phyloP scores from a whole-genome alignment of 805 yeast genomes.

The Schwanniomyces pseudopolymorphus region DNA sequence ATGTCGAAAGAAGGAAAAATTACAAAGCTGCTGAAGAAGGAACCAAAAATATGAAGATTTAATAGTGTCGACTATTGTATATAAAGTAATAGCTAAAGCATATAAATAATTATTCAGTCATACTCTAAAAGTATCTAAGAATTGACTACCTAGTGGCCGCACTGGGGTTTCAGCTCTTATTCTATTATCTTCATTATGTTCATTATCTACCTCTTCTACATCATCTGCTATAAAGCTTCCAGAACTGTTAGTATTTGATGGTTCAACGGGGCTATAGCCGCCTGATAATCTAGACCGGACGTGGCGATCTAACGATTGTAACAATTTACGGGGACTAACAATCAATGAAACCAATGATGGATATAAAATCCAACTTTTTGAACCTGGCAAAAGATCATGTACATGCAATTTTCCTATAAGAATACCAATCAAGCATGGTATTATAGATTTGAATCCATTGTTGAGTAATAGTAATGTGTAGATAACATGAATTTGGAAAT shows the following conservation, averaged over 20 bases:
- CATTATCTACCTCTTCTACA: constrained; percentile 23
- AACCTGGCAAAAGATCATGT: constrained; percentile 37
- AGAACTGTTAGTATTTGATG: constrained; percentile 1
- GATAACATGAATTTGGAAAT: constrained; percentile 39
- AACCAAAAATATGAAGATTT: constrained; percentile 24
- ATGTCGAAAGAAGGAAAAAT: constrained; percentile 69
- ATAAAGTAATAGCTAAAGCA: not conserved
- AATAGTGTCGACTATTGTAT: not conserved
- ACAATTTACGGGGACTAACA: constrained; percentile 23
- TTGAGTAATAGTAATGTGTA: constrained; percentile 36
- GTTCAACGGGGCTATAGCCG: constrained; percentile 7
- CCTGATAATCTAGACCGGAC: constrained; percentile 3
- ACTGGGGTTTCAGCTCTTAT: constrained; percentile 59
- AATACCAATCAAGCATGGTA: constrained; percentile 38
- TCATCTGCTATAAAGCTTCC: constrained; percentile 1
- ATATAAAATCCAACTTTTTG: constrained; percentile 35
- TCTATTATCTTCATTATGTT: constrained; percentile 22
- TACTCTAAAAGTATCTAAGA: constrained; percentile 58
- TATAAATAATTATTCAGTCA: constrained; percentile 12
- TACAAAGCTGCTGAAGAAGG: constrained; percentile 40
- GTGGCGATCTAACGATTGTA: not conserved
- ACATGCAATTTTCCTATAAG: constrained; percentile 36
- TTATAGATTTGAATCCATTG: constrained; percentile 33
- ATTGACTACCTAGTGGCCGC: constrained; percentile 59
- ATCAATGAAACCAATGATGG: constrained; percentile 23